Percentiles rank a stretch among this genome's conserved stretches.
Evolutionary conservation across 768 basidiomycete species (phyloP).

Genomic region (Macrolepiota fuliginosa): DNA sequence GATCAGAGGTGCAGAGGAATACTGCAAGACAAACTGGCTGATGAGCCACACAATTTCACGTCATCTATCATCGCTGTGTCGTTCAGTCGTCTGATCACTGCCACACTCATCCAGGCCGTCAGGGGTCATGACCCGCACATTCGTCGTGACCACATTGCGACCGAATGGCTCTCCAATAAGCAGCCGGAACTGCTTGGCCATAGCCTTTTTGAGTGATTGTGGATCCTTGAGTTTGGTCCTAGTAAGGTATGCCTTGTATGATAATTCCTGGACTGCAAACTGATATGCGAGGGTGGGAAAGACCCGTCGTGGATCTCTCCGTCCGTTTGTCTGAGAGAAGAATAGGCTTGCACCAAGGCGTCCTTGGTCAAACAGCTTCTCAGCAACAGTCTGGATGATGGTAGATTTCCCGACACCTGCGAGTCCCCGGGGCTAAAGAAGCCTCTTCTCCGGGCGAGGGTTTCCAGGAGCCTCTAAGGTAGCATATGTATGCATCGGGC

Average conservation of each 20-base stretch:
- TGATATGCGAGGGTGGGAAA: too few relatives aligned
- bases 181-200: slow-evolving; percentile 12
- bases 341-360: too few relatives aligned
- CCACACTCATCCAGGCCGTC: not conserved
- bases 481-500: too few relatives aligned
- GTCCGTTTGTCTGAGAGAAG: too few relatives aligned
- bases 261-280: too few relatives aligned
- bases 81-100: not conserved
- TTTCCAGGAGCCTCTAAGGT: too few relatives aligned
- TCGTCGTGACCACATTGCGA: too few relatives aligned
- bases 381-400: slow-evolving; percentile 28
- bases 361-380: slow-evolving; percentile 4
- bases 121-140: slow-evolving; percentile 26
- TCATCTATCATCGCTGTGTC: slow-evolving; percentile 5
- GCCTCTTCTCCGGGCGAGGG: not conserved
- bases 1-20: slow-evolving; percentile 13
- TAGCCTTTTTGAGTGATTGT: slow-evolving; percentile 8
- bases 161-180: too few relatives aligned
- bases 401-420: slow-evolving; percentile 27
- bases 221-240: not conserved
- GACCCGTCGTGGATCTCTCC: too few relatives aligned
- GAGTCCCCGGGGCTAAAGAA: slow-evolving; percentile 22
- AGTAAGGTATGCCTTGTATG: not conserved
- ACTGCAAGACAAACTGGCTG: not conserved
- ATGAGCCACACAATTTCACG: slow-evolving; percentile 16